These are phyloP conservation scores for Panus rudis DNA, from an alignment of 768 basidiomycete species.

Conservation along the genomic window DNA sequence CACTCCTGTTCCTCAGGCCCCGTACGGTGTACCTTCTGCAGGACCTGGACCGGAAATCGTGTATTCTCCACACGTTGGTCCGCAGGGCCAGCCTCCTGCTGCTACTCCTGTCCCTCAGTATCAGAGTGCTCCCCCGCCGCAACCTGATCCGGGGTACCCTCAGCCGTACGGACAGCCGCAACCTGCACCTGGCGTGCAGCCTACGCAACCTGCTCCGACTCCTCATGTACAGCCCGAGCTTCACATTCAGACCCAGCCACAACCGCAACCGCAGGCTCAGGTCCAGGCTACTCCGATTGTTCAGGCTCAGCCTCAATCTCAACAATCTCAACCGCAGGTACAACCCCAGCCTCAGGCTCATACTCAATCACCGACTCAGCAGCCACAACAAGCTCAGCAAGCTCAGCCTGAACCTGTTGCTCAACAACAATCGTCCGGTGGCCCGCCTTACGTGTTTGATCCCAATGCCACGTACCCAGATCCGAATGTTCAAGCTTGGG, in stretches of 20 bases:
- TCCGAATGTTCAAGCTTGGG: constrained; percentile 82
- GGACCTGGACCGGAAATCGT: neutral
- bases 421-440: constrained; percentile 23
- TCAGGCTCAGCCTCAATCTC: constrained; percentile 10
- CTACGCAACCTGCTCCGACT: constrained; percentile 17
- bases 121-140: constrained; percentile 1
- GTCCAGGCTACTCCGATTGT: constrained; percentile 27
- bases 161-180: constrained; percentile 9
- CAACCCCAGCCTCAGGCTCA: constrained; percentile 22
- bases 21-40: constrained; percentile 7
- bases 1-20: constrained; percentile 1
- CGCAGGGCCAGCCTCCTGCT: constrained; percentile 1
- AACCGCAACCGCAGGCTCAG: constrained; percentile 13
- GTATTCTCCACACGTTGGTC: neutral
- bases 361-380: constrained; percentile 18
- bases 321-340: constrained; percentile 20
- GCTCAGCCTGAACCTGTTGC: constrained; percentile 29
- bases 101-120: neutral
- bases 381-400: constrained; percentile 14
- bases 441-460: constrained; percentile 52
- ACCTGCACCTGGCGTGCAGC: constrained; percentile 10
- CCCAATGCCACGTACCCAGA: constrained; percentile 65
- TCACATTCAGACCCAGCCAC: constrained; percentile 30
- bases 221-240: constrained; percentile 23
- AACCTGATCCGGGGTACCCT: constrained; percentile 5